Base-by-base conservation (phyloP, 208 protist species). In the Crithidia thermophila region DNA sequence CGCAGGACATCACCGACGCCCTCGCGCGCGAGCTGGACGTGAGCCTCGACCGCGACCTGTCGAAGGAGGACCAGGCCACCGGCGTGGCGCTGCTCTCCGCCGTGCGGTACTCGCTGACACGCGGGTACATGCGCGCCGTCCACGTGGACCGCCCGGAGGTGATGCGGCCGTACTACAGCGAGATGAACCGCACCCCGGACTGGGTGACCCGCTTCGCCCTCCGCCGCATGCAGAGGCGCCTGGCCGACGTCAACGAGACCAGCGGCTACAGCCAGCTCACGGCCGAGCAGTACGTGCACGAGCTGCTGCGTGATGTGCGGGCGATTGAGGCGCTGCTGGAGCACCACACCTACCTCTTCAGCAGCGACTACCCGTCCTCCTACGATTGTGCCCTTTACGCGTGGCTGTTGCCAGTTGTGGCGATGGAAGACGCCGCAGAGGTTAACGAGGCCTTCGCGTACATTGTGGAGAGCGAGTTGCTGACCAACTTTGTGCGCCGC, bases 321-420 rank as follows among this genome's bases (percentile, higher is more conserved):
- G 81, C 84, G 2, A 66, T 90, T 18, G 84, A 87, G 45, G 52
- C 50, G 14, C 47, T 85, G 28, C 67, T 90, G 39, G 43, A 62
- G 27, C 49, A 62, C 23, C 67, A 82, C 37, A 58, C 47, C 30
- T 74, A 79, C 34, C 75, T 90, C 33, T 77, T 77, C 59, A 58
- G 58, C 62, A 64, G 66, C 42, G 40, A 28, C 14, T 28, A 60
- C 13, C 84, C 84, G 3, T 66, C 69, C 37, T 77, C 77, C 21
- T 78, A 71, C 66, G 84, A 90, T 62, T 87, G 81, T 46, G 77
- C 75, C 39, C 49, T 90, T 40, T 90, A 87, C 47, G 81, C 80
- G 11, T 73, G 65, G 58, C 60, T 90, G 53, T 67, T 85, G 34
- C 77, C 74, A 9, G 65, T 90, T 47, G 49, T 87, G 25, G 68